Conservation (phyloP, 129 eudicot genomes). For the Flaveria robusta region DNA sequence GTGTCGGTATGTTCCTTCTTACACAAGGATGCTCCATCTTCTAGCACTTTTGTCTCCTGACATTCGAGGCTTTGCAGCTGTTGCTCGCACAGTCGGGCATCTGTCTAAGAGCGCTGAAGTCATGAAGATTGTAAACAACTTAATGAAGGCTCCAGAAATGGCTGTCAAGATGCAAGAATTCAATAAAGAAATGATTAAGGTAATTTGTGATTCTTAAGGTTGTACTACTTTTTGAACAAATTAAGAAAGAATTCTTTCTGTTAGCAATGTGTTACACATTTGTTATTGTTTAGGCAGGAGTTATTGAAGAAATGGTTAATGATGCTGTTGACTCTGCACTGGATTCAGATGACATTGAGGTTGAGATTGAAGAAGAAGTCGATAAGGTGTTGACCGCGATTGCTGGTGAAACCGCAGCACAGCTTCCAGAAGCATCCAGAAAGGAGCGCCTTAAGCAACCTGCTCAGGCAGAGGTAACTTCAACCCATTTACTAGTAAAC, state of each 20-base stretch:
- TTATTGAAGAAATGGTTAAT: slow-evolving; percentile 83
- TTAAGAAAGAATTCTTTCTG: not conserved
- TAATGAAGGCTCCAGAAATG: slow-evolving; percentile 89
- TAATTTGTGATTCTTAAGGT: slow-evolving; percentile 22
- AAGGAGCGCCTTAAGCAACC: slow-evolving; percentile 70
- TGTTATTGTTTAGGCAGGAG: slow-evolving; percentile 58
- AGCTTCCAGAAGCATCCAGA: slow-evolving; percentile 83
- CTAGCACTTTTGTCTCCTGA: slow-evolving; percentile 2
- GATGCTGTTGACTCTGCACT: slow-evolving; percentile 78
- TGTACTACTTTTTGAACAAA: not conserved
- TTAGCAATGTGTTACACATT: not conserved
- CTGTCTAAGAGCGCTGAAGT: slow-evolving; percentile 96
- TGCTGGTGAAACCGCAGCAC: slow-evolving; percentile 93
- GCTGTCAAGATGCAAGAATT: slow-evolving; percentile 94
- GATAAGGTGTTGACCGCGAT: slow-evolving; percentile 90
- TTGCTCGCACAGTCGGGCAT: slow-evolving; percentile 96
- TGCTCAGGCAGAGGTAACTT: slow-evolving; percentile 47
- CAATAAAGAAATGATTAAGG: slow-evolving; percentile 95
- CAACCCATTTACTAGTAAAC: not conserved
- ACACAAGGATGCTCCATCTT: not conserved
- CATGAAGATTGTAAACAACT: slow-evolving; percentile 85
- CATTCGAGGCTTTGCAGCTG: slow-evolving; percentile 49
- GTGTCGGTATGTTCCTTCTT: slow-evolving; percentile 64
- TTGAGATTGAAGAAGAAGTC: slow-evolving; percentile 93
- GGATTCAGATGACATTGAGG: slow-evolving; percentile 94